These are phyloP conservation scores for Exophiala mesophila DNA, from an alignment of 2,329 filamentous ascomycete species.

Conservation along the genomic window DNA sequence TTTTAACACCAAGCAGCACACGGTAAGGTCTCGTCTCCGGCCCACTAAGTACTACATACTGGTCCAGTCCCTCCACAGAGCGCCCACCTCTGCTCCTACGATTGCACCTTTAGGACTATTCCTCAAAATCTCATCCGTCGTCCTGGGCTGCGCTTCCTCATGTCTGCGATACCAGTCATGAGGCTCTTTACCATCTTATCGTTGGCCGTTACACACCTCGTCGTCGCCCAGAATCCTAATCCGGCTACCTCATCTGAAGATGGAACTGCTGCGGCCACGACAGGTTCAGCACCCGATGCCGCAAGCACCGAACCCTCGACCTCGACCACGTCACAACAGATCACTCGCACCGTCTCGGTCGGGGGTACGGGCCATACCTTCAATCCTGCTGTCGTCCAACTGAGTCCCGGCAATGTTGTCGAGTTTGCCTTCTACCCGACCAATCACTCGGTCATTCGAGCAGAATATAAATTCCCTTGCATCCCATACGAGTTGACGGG, in stretches of 20 bases:
- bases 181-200: neutral
- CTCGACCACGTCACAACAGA: neutral
- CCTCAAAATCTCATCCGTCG: no score
- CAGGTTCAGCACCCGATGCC: neutral
- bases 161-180: no score
- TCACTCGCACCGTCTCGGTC: neutral
- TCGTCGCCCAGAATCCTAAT: neutral
- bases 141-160: no score
- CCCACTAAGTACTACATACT: no score
- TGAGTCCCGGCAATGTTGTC: neutral
- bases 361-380: neutral
- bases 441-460: conserved; percentile 60
- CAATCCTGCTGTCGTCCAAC: neutral
- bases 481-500: conserved; percentile 55
- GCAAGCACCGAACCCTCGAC: neutral
- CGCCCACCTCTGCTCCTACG: no score
- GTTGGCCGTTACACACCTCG: neutral
- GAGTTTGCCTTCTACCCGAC: conserved; percentile 58
- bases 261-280: neutral
- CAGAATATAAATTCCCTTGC: conserved; percentile 57
- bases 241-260: neutral
- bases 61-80: no score
- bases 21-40: no score
- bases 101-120: no score
- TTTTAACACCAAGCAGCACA: no score